These are phyloP conservation scores for Yarrowia divulgata DNA, from an alignment of 805 yeast species.

Conservation along the genomic window DNA sequence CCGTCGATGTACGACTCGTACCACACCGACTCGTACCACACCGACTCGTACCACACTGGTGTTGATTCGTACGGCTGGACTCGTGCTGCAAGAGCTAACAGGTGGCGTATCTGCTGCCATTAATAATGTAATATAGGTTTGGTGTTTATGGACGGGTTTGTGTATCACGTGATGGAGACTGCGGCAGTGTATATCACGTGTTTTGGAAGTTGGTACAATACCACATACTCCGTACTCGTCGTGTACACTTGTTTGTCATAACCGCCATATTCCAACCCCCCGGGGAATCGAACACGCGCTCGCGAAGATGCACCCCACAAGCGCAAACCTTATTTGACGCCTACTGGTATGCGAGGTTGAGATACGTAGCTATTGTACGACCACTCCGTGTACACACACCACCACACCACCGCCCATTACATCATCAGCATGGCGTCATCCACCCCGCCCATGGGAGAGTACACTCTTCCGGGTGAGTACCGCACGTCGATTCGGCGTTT, in stretches of 20 bases:
- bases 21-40: no score
- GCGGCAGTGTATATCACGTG: no score
- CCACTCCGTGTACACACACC: slow-evolving; percentile 3
- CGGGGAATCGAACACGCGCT: slow-evolving; percentile 13
- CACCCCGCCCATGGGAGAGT: slow-evolving; percentile 45
- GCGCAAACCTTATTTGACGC: slow-evolving; percentile 1
- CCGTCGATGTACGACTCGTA: no score
- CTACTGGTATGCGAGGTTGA: background rate
- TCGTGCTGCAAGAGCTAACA: background rate
- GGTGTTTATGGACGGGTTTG: slow-evolving; percentile 8
- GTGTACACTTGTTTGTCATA: no score
- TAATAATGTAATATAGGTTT: slow-evolving; percentile 37
- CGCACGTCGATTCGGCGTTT: no score
- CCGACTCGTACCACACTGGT: no score
- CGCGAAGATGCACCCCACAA: background rate
- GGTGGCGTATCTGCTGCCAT: slow-evolving; percentile 2
- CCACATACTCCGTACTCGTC: no score
- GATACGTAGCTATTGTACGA: slow-evolving; percentile 15
- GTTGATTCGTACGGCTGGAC: no score
- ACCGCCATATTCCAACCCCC: background rate
- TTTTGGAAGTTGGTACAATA: no score
- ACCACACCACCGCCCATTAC: background rate
- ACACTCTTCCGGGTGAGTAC: slow-evolving; percentile 50
- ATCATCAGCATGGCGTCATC: slow-evolving; percentile 40
- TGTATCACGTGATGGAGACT: no score